Evolutionary conservation across 345 rosid species (phyloP).

Genomic region (Erucastrum elatum): DNA sequence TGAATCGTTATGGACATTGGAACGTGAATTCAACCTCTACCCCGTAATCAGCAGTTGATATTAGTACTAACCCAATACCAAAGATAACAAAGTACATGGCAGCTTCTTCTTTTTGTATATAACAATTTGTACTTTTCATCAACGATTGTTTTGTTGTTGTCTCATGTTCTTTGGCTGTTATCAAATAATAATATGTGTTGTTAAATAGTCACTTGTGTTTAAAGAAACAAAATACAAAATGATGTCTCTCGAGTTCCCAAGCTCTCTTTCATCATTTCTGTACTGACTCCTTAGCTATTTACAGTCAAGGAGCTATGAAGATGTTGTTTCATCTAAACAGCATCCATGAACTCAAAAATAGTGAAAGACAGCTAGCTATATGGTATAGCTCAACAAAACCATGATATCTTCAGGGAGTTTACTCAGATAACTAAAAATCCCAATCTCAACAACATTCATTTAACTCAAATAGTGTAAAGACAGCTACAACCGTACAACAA

Average conservation of each 20-base stretch:
- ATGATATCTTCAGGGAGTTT: neutral
- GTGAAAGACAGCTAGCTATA: neutral
- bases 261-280: neutral
- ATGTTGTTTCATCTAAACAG: neutral
- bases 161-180: neutral
- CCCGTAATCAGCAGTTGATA: conserved; percentile 19
- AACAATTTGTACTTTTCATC: conserved; percentile 17
- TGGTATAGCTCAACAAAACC: no score
- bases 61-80: conserved; percentile 7
- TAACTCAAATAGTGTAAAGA: neutral
- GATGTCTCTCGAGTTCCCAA: neutral
- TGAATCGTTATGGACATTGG: conserved; percentile 69
- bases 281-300: neutral
- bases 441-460: neutral
- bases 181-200: neutral
- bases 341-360: neutral
- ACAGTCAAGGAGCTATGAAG: neutral
- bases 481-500: conserved; percentile 20
- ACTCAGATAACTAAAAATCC: neutral
- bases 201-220: neutral
- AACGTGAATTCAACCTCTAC: conserved; percentile 60
- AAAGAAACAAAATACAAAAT: neutral
- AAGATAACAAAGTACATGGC: neutral
- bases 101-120: conserved; percentile 18
- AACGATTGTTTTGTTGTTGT: neutral